Evolutionary conservation across 208 protist species (phyloP).

Genomic region (Leishmania aethiopica): DNA sequence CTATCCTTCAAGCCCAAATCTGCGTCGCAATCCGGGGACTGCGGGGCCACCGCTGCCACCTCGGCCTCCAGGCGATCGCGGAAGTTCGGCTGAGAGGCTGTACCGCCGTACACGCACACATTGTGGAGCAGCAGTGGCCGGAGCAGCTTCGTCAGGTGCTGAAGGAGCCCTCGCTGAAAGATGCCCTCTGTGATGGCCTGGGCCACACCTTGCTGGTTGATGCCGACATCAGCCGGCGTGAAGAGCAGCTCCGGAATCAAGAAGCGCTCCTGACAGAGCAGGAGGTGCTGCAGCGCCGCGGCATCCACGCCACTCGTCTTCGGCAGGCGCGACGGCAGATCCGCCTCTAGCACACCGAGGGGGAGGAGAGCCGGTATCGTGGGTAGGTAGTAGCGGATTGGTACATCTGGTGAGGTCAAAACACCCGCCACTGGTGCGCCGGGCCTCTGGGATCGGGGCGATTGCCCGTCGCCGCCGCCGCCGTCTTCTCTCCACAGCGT

Average conservation of each 20-base stretch:
- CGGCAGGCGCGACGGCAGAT: conserved; percentile 36
- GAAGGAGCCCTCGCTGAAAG: conserved; percentile 45
- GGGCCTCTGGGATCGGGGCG: not conserved
- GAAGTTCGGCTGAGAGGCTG: conserved; percentile 41
- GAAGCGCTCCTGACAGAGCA: conserved; percentile 71
- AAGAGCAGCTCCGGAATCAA: conserved; percentile 86
- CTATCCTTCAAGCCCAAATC: not conserved
- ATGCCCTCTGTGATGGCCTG: conserved; percentile 51
- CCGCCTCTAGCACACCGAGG: conserved; percentile 58
- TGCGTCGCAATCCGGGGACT: not conserved
- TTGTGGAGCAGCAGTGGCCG: conserved; percentile 37
- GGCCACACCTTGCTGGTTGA: conserved; percentile 61
- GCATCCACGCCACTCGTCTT: conserved; percentile 22
- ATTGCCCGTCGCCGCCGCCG: not conserved
- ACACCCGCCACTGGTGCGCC: not conserved
- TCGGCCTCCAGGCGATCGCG: conserved; percentile 46
- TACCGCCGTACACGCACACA: conserved; percentile 66
- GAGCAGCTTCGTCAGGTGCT: conserved; percentile 35
- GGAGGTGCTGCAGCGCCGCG: conserved; percentile 33
- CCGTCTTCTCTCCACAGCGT: not conserved
- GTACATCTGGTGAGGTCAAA: conserved; percentile 8
- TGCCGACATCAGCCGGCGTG: conserved; percentile 59
- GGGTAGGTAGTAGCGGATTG: conserved; percentile 69
- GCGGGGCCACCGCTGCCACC: conserved; percentile 21
- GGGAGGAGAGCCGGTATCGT: conserved; percentile 69